Percentiles rank a stretch among this genome's conserved stretches.
Evolutionary conservation across 2,329 filamentous ascomycete species (phyloP).

Genomic region (Trichoderma pleuroti): DNA sequence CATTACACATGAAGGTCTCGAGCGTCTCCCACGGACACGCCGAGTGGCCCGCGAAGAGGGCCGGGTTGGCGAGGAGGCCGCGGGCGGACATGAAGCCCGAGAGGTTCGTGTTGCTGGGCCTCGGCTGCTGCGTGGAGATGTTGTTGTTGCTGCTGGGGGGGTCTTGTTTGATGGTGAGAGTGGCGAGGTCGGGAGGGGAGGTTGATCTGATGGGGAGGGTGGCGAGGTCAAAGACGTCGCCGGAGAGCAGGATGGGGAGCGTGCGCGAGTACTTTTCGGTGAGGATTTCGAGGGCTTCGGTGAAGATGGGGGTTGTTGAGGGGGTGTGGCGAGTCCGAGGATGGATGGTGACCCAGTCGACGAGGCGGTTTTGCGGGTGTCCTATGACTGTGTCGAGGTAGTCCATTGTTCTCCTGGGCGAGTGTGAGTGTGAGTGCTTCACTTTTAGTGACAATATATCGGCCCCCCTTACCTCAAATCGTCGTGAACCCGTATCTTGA

Average conservation of each 20-base stretch:
- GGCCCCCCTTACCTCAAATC: slow-evolving; percentile 48
- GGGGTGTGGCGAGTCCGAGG: slow-evolving; percentile 60
- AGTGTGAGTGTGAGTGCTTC: background rate
- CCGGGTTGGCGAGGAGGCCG: slow-evolving; percentile 64
- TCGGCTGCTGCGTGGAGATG: background rate
- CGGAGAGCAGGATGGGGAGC: slow-evolving; percentile 66
- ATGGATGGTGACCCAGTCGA: slow-evolving; percentile 69
- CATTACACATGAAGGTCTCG: slow-evolving; percentile 58
- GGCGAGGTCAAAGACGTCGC: slow-evolving; percentile 61
- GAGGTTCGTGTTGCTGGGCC: slow-evolving; percentile 46
- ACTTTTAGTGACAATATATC: background rate
- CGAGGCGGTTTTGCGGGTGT: slow-evolving; percentile 46
- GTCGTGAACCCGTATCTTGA: slow-evolving; percentile 67
- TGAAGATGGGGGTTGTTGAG: slow-evolving; percentile 58
- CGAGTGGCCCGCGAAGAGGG: slow-evolving; percentile 56
- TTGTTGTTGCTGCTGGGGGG: background rate
- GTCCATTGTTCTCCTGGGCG: slow-evolving; percentile 50
- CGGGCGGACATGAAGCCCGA: slow-evolving; percentile 68
- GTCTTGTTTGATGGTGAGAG: slow-evolving; percentile 28
- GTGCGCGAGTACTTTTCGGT: slow-evolving; percentile 48
- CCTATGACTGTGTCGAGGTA: slow-evolving; percentile 62
- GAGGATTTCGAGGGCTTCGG: slow-evolving; percentile 57
- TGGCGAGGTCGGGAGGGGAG: slow-evolving; percentile 31
- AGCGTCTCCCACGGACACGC: slow-evolving; percentile 61
- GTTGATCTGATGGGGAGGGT: slow-evolving; percentile 42